Evolutionary conservation across 768 basidiomycete genomes (phyloP), one percentile per base, ranked within the genome.

Genomic region (Auricularia cornea): DNA sequence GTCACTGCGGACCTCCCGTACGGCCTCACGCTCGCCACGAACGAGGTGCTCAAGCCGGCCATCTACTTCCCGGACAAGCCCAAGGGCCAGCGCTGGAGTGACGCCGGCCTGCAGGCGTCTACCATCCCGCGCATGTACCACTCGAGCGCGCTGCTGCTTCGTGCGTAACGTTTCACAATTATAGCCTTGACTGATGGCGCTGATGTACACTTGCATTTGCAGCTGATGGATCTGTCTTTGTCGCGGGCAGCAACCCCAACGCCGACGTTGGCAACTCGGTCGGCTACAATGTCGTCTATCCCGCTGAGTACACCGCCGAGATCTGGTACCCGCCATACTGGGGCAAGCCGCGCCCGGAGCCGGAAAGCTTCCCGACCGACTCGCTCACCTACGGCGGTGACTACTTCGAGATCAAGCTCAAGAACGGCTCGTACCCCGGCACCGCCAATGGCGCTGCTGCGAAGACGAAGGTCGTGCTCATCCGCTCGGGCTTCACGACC

Each of bases 221-320:
- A 82, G 88, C 93, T 8, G 94, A 90, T 64, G 91, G 84, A 1
- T 90, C 90, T 2, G 87, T 98, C 38, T 73, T 97, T 59, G 83
- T 96, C 67, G 92, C 92, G 32, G 96, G 96, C 6, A 94, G 92
- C 35, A 98, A 98, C 76, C 94, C 95, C 1, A 96, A 95, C 70
- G 79, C 89, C 33, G 94, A 98, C 68, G 87, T 89, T 64, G 87
- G 88, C 69, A 65, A 76, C 35, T 73, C 77, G 18, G 81, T 82
- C 12, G 40, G 79, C 33, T 93, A 80, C 79, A 72, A 74, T 35
- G 71, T 83, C 66, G 78, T 76, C 67, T 89, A 85, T 69, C 87
- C 88, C 1, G 93, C 93, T 2, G 84, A 86, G 30, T 95, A 94
- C 70, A 77, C 83, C 31, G 87, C 89, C 1, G 94, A 96, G 72